Conservation (phyloP, 306 rosid genomes). For the Corylus heterophylla region DNA sequence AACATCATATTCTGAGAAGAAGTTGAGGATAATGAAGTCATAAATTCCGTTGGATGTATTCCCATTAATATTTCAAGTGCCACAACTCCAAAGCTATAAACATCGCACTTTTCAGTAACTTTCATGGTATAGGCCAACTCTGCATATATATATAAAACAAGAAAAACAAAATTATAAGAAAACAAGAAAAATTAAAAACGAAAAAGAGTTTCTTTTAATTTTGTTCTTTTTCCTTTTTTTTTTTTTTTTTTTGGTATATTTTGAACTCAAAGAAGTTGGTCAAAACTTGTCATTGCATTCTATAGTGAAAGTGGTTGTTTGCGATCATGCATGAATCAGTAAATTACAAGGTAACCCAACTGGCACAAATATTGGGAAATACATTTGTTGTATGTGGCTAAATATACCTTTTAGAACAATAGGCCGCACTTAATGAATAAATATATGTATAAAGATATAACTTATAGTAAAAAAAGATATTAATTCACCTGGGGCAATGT, state of each 20-base stretch:
- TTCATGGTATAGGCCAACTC: neutral
- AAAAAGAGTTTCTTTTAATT: too few species aligned
- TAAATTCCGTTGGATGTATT: neutral
- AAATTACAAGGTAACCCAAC: neutral
- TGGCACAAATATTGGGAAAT: neutral
- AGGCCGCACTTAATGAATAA: too few species aligned
- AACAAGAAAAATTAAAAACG: too few species aligned
- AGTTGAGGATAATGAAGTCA: neutral
- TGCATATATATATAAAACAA: neutral
- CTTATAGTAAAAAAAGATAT: too few species aligned
- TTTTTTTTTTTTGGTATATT: too few species aligned
- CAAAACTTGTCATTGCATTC: neutral
- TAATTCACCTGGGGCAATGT: too few species aligned
- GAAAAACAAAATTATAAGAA: too few species aligned
- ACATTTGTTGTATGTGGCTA: too few species aligned
- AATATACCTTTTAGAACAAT: too few species aligned
- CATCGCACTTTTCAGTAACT: neutral
- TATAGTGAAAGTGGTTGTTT: neutral
- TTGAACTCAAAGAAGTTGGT: neutral
- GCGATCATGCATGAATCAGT: neutral
- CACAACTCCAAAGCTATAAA: neutral
- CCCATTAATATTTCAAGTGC: neutral
- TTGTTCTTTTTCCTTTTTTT: too few species aligned
- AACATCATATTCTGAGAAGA: neutral
- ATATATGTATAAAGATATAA: too few species aligned